A percentile compares a stretch with the other conserved stretches of the same genome.
These are phyloP conservation scores for Boletus eberwhitei DNA, from an alignment of 768 basidiomycete species.

Conservation along the genomic window DNA sequence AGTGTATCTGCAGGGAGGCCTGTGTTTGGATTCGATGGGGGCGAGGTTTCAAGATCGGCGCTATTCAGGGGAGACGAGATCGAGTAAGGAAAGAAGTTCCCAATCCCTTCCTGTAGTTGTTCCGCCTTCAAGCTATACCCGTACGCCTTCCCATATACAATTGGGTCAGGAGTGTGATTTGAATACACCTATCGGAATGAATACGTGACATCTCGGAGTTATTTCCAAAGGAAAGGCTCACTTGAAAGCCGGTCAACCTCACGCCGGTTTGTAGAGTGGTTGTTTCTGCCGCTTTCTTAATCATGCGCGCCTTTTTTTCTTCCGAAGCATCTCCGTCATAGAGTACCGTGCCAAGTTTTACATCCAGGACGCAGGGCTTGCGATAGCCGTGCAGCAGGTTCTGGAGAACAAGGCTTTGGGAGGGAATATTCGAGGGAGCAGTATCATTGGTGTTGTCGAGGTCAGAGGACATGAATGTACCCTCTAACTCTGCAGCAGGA, in stretches of 20 bases:
- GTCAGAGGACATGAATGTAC: slow-evolving; percentile 33
- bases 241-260: slow-evolving; percentile 88
- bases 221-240: slow-evolving; percentile 33
- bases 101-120: slow-evolving; percentile 74
- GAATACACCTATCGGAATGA: slow-evolving; percentile 62
- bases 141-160: slow-evolving; percentile 68
- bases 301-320: slow-evolving; percentile 81
- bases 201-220: not conserved
- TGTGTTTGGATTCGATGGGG: slow-evolving; percentile 12
- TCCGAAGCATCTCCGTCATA: slow-evolving; percentile 63
- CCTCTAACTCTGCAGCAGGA: slow-evolving; percentile 37
- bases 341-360: slow-evolving; percentile 91
- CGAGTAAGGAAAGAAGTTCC: slow-evolving; percentile 70
- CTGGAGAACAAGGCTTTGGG: slow-evolving; percentile 79
- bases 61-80: slow-evolving; percentile 9
- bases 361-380: slow-evolving; percentile 85
- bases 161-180: slow-evolving; percentile 48
- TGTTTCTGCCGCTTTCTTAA: slow-evolving; percentile 59
- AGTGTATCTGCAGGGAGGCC: slow-evolving; percentile 59
- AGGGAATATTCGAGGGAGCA: not conserved
- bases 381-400: slow-evolving; percentile 72
- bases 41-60: not conserved
- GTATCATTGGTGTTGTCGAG: not conserved
- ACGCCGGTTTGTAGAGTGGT: slow-evolving; percentile 78
- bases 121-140: slow-evolving; percentile 69